Conservation (phyloP, 2,329 filamentous ascomycete genomes). For the Colletotrichum sp. region DNA sequence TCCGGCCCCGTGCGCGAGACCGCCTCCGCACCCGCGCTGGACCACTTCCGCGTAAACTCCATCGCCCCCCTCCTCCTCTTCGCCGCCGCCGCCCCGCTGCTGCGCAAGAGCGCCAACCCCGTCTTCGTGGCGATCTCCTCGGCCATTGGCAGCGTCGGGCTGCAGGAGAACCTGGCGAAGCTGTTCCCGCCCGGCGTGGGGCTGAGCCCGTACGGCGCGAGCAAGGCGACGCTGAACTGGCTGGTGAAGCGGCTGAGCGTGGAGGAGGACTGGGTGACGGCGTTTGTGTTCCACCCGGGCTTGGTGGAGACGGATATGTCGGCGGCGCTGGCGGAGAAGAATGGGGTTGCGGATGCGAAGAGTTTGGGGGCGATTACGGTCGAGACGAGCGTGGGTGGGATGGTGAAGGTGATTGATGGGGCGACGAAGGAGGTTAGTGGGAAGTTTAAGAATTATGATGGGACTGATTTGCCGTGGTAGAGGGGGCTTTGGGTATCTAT, state of each 20-base stretch:
- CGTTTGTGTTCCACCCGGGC: constrained; percentile 22
- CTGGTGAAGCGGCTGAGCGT: constrained; percentile 22
- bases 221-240: constrained; percentile 25
- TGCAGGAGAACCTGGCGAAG: not conserved
- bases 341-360: not conserved
- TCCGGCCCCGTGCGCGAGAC: constrained; percentile 23
- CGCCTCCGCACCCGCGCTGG: constrained; percentile 28
- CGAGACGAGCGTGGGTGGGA: constrained; percentile 18
- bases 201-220: constrained; percentile 21
- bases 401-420: not conserved
- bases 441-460: constrained; percentile 18
- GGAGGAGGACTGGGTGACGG: constrained; percentile 29
- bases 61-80: constrained; percentile 10
- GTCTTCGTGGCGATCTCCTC: constrained; percentile 32
- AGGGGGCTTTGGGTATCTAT: not conserved
- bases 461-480: constrained; percentile 13
- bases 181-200: not conserved
- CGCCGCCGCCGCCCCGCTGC: constrained; percentile 29
- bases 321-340: not conserved
- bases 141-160: constrained; percentile 24
- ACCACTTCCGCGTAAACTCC: constrained; percentile 44
- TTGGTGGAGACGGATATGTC: constrained; percentile 17
- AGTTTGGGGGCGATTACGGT: constrained; percentile 18
- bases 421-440: constrained; percentile 6
- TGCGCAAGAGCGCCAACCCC: constrained; percentile 23